Percentiles rank a stretch among this genome's conserved stretches.
These are phyloP conservation scores for Delonix regia DNA, from an alignment of 306 rosid genomes.

Conservation along the genomic window DNA sequence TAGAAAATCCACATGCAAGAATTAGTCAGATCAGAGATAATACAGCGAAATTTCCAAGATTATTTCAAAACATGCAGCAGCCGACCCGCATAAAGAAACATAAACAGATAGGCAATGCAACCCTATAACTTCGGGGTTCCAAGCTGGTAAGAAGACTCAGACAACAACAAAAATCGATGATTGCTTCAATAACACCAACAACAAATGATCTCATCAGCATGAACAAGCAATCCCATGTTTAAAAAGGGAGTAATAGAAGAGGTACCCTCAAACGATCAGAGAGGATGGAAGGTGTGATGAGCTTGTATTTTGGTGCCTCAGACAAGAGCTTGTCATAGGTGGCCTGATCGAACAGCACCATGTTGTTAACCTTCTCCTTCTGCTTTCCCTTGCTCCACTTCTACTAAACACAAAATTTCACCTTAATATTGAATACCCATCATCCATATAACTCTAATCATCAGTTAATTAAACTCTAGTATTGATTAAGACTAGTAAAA, in stretches of 20 bases:
- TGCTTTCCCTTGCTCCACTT: slow-evolving; percentile 86
- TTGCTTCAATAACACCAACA: background rate
- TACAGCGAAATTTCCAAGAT: background rate
- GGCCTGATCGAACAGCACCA: slow-evolving; percentile 66
- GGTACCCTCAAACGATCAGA: slow-evolving; percentile 70
- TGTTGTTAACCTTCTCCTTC: slow-evolving; percentile 80
- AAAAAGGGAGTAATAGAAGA: background rate
- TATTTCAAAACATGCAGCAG: background rate
- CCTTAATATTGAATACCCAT: background rate
- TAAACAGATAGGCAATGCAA: background rate
- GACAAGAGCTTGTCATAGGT: slow-evolving; percentile 63
- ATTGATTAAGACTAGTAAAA: background rate
- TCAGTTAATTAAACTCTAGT: background rate
- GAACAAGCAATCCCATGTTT: background rate
- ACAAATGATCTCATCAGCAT: background rate
- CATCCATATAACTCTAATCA: background rate
- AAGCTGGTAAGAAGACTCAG: background rate
- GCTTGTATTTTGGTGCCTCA: slow-evolving; percentile 75
- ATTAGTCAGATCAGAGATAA: background rate
- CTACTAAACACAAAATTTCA: slow-evolving; percentile 37
- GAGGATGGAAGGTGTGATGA: slow-evolving; percentile 68
- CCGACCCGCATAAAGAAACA: background rate
- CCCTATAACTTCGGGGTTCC: background rate
- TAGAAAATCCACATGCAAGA: background rate
- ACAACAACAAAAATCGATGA: background rate